Base-by-base conservation (phyloP, 768 basidiomycete genomes). In the Crepidotus variabilis region DNA sequence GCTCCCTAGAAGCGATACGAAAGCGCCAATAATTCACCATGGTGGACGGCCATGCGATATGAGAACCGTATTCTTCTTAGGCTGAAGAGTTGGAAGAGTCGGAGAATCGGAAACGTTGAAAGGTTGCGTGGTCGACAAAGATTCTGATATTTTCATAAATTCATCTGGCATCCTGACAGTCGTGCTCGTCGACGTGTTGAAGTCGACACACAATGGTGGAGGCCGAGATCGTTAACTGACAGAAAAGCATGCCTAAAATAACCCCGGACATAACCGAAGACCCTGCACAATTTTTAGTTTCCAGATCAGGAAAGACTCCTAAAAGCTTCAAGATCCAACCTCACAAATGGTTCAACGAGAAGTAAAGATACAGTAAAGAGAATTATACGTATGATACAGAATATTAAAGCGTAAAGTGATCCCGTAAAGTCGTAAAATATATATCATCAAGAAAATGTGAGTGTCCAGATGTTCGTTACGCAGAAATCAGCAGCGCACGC, bases 11-110 rank as follows among this genome's bases (percentile, higher is more conserved):
- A 46, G 33, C 2, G 14, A 48, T 14, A 24, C 23, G 23, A 28
- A 32, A 49, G 54, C 60, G 16, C 43, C 52, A 43, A 56, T 36
- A 59, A 48, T 35, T 60, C 69, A 92, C 91, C 91, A 93, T 63
- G 92, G 90, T 49, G 89, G 89, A 48, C 92, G 80, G 50, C 92
- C 92, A 71, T 94, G 92, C 33, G 89, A 90, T 49, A 86, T 88
- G 34, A 94, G 73, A 22, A 94, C 75, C 1, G 83, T 89, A 64
- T 93, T 94, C 74, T 92, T 86, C 69, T 78, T 75, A 55, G 78
- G 69, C 53, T 79, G 74, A 34, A 78, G 56, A 52, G 72, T 68
- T 16, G 71, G 65, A 47, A 62, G 21, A 33, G 23, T 11, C 22
- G 58, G 18, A n/a, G 20, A 32, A 51, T 55, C 36, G 51, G 45